Percentiles rank a stretch among this genome's conserved stretches.
Conservation (phyloP, 164 flowering plant species). For the Cinnamomum chago region DNA sequence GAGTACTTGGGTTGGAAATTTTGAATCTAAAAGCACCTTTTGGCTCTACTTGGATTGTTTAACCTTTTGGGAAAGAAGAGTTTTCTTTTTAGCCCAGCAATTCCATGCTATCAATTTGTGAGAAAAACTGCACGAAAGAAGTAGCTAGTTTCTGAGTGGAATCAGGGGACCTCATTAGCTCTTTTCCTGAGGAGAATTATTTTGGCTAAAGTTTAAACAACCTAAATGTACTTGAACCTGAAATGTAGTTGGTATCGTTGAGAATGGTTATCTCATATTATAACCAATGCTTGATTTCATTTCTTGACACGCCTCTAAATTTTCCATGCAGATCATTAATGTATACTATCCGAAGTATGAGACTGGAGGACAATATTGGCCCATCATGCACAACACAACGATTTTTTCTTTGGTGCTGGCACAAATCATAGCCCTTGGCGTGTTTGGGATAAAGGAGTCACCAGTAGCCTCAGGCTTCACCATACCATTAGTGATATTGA, state of each 20-base stretch:
- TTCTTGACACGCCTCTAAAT: not conserved
- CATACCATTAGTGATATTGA: conserved; percentile 57
- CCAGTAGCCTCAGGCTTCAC: conserved; percentile 78
- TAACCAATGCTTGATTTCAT: not conserved
- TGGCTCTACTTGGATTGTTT: too few relatives aligned
- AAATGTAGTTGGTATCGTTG: not conserved
- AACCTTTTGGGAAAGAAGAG: too few relatives aligned
- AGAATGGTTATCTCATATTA: not conserved
- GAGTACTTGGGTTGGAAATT: too few relatives aligned
- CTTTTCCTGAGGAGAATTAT: not conserved
- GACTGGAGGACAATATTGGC: conserved; percentile 82
- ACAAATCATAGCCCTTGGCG: conserved; percentile 79
- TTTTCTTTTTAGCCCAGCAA: not conserved
- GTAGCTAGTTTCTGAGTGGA: not conserved
- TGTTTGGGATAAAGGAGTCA: conserved; percentile 71
- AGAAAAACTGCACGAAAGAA: not conserved
- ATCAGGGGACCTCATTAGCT: not conserved
- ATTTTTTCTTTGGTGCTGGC: conserved; percentile 78
- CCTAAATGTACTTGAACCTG: not conserved
- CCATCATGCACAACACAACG: conserved; percentile 74
- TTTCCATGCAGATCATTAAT: conserved; percentile 61
- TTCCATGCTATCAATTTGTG: not conserved
- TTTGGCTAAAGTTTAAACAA: not conserved
- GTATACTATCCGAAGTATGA: conserved; percentile 76
- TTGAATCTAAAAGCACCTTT: too few relatives aligned